Conservation (phyloP, 139 green algal genomes). For the Chlorella sp. region DNA sequence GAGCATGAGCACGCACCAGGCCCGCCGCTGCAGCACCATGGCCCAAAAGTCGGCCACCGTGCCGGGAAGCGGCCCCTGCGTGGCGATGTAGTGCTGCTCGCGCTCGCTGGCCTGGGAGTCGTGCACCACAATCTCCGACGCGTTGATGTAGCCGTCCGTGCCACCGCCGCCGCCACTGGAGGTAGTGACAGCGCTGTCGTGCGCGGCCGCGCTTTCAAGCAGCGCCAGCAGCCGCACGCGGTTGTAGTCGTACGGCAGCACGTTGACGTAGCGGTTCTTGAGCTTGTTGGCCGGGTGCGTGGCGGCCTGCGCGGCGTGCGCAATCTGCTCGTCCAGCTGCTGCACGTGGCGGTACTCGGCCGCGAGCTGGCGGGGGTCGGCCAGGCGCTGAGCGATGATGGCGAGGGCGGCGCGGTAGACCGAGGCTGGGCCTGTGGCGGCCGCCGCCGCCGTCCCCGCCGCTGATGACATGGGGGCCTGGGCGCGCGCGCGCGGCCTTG, state of each 20-base stretch:
- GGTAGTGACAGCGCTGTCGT: conserved; percentile 32
- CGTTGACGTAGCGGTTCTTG: conserved; percentile 48
- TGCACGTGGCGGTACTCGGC: conserved; percentile 21
- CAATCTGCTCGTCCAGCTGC: conserved; percentile 14
- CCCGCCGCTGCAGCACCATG: conserved; percentile 39
- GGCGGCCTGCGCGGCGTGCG: neutral
- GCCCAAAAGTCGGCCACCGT: conserved; percentile 52
- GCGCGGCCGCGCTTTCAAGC: conserved; percentile 26
- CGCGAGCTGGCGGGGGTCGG: conserved; percentile 9
- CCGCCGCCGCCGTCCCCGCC: too few relatives aligned
- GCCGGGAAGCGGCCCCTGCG: conserved; percentile 29
- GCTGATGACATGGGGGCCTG: too few relatives aligned
- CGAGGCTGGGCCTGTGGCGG: too few relatives aligned
- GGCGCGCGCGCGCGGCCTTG: too few relatives aligned
- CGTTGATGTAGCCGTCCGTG: neutral
- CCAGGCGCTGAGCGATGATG: conserved; percentile 14
- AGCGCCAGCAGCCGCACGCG: conserved; percentile 35
- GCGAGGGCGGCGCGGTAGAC: conserved; percentile 6
- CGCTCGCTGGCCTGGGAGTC: neutral
- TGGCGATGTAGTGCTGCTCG: neutral
- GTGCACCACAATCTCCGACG: neutral
- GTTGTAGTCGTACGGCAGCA: conserved; percentile 61
- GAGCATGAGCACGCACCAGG: conserved; percentile 51
- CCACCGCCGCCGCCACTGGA: too few relatives aligned
- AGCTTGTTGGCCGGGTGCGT: conserved; percentile 12